Conservation (phyloP, 2,329 filamentous ascomycete genomes). For the Furcasterigmium furcatum region DNA sequence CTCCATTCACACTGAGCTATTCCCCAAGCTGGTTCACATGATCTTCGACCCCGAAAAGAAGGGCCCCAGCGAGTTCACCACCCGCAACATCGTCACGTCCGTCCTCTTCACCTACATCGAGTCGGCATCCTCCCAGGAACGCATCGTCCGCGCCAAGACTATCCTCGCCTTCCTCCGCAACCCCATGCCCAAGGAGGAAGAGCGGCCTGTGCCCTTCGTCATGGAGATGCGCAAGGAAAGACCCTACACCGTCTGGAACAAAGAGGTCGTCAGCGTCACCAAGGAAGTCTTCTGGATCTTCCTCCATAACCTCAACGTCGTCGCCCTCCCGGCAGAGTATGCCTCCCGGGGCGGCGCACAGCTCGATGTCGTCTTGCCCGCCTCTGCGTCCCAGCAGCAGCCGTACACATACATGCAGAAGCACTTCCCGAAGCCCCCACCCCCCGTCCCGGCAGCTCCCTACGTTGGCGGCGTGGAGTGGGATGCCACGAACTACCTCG, state of each 20-base stretch:
- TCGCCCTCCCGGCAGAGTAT: slow-evolving; percentile 58
- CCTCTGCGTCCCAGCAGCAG: slow-evolving; percentile 30
- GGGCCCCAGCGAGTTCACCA: slow-evolving; percentile 94
- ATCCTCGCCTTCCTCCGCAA: slow-evolving; percentile 80
- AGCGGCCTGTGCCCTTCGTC: slow-evolving; percentile 80
- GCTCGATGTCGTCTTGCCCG: slow-evolving; percentile 9
- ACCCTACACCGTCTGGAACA: slow-evolving; percentile 91
- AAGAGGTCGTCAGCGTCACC: slow-evolving; percentile 86
- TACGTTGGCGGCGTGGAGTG: slow-evolving; percentile 98
- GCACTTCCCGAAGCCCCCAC: slow-evolving; percentile 81
- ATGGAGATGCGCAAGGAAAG: slow-evolving; percentile 82
- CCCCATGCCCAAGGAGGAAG: slow-evolving; percentile 70
- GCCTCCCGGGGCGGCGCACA: slow-evolving; percentile 19
- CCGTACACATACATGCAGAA: slow-evolving; percentile 60
- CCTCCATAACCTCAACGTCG: slow-evolving; percentile 86
- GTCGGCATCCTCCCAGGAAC: slow-evolving; percentile 56
- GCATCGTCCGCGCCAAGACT: slow-evolving; percentile 66
- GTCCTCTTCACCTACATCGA: slow-evolving; percentile 87
- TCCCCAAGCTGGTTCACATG: slow-evolving; percentile 82
- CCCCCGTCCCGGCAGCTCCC: slow-evolving; percentile 88
- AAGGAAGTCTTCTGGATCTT: slow-evolving; percentile 99
- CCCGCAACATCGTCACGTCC: slow-evolving; percentile 84
- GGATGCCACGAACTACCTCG: slow-evolving; percentile 96
- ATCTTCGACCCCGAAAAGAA: slow-evolving; percentile 98
- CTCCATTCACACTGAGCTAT: slow-evolving; percentile 75